A percentile compares a stretch with the other conserved stretches of the same genome.
Conservation (phyloP, 345 rosid genomes). For the Pseudoturritis turrita region DNA sequence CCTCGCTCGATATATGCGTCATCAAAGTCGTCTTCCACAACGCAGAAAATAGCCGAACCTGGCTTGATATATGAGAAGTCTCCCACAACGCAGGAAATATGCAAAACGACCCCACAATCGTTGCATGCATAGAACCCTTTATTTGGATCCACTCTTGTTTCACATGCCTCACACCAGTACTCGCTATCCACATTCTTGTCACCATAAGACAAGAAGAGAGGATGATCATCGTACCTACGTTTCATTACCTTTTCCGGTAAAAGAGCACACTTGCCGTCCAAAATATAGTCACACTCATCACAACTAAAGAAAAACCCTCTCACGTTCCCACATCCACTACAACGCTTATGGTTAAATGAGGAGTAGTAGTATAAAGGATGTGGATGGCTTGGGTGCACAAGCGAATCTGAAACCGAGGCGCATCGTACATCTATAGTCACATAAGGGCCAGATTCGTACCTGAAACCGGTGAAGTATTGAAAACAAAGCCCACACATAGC, state of each 20-base stretch:
- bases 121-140: too few relatives aligned
- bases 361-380: not conserved
- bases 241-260: not conserved
- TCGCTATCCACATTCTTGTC: not conserved
- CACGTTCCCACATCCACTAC: not conserved
- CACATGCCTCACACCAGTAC: not conserved
- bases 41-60: not conserved
- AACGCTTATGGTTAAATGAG: not conserved
- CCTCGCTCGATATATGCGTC: too few relatives aligned
- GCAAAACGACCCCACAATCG: not conserved
- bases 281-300: not conserved
- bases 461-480: not conserved
- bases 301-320: not conserved
- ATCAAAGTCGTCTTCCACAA: too few relatives aligned
- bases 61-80: not conserved
- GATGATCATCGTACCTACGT: not conserved
- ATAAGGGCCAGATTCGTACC: not conserved
- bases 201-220: not conserved
- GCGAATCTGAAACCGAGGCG: not conserved
- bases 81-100: not conserved
- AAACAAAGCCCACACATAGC: not conserved
- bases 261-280: too few relatives aligned
- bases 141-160: not conserved
- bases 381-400: not conserved
- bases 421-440: conserved; percentile 5